phyloP scores from a whole-genome alignment of 1,284 basidiomycete species.

The Puccinia hordei region DNA sequence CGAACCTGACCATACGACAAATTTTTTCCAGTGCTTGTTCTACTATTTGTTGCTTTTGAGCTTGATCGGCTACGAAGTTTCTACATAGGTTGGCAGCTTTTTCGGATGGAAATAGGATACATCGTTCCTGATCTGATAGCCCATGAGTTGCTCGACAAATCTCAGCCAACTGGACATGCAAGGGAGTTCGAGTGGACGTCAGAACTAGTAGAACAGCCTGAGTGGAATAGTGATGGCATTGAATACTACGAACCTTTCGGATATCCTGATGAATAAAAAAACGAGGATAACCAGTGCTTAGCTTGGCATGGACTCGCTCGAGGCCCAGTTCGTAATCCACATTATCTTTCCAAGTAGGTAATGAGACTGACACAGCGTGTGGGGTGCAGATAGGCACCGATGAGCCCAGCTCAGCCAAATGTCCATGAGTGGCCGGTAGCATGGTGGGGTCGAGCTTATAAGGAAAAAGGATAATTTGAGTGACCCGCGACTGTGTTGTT shows the following conservation, averaged over 20 bases:
- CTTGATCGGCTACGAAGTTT: conserved; percentile 70
- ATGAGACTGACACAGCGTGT: conserved; percentile 95
- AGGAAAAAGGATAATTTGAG: too few relatives aligned
- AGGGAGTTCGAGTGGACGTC: neutral
- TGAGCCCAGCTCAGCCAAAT: conserved; percentile 53
- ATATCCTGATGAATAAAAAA: conserved; percentile 93
- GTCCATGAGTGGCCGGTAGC: too few relatives aligned
- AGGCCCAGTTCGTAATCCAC: conserved; percentile 91
- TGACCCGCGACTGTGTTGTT: too few relatives aligned
- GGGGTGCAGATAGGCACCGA: conserved; percentile 60
- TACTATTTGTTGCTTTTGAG: conserved; percentile 60
- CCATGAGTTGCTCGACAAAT: conserved; percentile 46
- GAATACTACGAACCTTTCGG: conserved; percentile 68
- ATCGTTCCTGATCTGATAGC: conserved; percentile 62
- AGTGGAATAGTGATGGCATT: conserved; percentile 18
- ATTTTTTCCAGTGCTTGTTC: conserved; percentile 69
- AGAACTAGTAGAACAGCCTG: neutral
- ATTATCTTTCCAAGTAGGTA: conserved; percentile 91
- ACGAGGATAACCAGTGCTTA: conserved; percentile 93
- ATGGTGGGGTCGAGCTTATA: too few relatives aligned
- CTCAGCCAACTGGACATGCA: conserved; percentile 28
- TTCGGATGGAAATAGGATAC: conserved; percentile 76
- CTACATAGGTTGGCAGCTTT: conserved; percentile 74
- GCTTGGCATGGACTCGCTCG: conserved; percentile 75
- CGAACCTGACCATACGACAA: conserved; percentile 63